Conservation (phyloP, 2,329 filamentous ascomycete species). For the Aspergillus ochraceus region DNA sequence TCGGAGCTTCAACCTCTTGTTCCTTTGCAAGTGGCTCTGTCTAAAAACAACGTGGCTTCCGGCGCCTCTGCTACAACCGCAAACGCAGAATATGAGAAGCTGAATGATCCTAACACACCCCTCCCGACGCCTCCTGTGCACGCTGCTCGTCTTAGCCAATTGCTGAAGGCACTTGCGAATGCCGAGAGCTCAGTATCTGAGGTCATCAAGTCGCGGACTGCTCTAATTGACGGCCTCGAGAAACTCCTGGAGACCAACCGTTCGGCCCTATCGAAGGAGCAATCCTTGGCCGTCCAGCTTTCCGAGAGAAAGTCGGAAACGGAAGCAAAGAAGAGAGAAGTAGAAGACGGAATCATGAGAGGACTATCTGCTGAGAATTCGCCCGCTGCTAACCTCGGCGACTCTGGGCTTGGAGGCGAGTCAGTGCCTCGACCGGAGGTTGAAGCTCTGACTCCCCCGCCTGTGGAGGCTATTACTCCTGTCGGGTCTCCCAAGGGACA, state of each 20-base stretch:
- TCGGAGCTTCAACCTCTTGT: constrained; percentile 76
- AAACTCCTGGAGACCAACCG: constrained; percentile 76
- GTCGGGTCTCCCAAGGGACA: constrained; percentile 48
- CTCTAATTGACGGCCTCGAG: constrained; percentile 77
- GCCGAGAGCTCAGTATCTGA: constrained; percentile 89
- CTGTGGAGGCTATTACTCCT: constrained; percentile 58
- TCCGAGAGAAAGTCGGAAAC: constrained; percentile 67
- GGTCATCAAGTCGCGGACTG: constrained; percentile 79
- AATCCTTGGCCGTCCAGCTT: constrained; percentile 64
- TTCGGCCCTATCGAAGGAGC: constrained; percentile 67
- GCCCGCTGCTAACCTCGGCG: constrained; percentile 46
- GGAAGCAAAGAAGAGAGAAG: constrained; percentile 79
- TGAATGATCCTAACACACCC: constrained; percentile 68
- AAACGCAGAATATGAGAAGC: constrained; percentile 79
- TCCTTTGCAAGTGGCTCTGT: constrained; percentile 69
- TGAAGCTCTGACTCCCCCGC: constrained; percentile 82
- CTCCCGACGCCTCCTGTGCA: constrained; percentile 84
- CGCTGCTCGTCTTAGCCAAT: constrained; percentile 80
- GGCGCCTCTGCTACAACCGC: constrained; percentile 69
- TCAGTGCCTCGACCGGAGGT: constrained; percentile 67
- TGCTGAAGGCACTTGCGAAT: constrained; percentile 84
- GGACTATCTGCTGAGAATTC: constrained; percentile 67
- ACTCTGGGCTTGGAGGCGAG: constrained; percentile 28
- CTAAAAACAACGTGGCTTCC: constrained; percentile 69
- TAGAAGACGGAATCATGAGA: constrained; percentile 88